These are phyloP conservation scores for Eucalyptus marginata DNA, from an alignment of 345 rosid genomes.

Conservation along the genomic window DNA sequence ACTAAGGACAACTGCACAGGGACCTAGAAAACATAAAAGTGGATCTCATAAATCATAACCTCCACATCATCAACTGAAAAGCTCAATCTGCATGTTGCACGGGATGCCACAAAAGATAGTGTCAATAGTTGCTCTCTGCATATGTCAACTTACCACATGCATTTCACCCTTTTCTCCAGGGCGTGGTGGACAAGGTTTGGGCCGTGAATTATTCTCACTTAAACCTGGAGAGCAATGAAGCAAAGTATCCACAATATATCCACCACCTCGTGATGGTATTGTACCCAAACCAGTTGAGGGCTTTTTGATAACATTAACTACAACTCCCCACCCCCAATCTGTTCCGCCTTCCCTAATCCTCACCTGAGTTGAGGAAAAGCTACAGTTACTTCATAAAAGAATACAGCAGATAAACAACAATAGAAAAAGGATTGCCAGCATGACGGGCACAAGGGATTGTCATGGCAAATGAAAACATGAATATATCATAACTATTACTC, in stretches of 20 bases:
- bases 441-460: not conserved
- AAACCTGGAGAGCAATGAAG: conserved; percentile 87
- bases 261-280: conserved; percentile 50
- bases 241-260: conserved; percentile 83
- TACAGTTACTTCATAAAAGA: not conserved
- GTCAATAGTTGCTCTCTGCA: not conserved
- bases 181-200: conserved; percentile 88
- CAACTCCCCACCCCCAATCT: conserved; percentile 99
- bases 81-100: not conserved
- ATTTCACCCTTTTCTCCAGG: conserved; percentile 97
- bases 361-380: conserved; percentile 36
- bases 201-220: conserved; percentile 73
- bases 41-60: not conserved
- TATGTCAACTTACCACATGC: conserved; percentile 79
- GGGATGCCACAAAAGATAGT: not conserved
- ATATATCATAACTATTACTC: not conserved
- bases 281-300: conserved; percentile 47
- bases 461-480: not conserved
- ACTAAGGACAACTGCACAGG: conserved; percentile 90
- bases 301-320: conserved; percentile 82
- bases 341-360: conserved; percentile 92
- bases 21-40: conserved; percentile 37
- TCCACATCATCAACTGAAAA: not conserved
- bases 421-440: not conserved
- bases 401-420: not conserved